Conservation (phyloP, 2,329 filamentous ascomycete genomes). For the Chaetomiaceae sp. region DNA sequence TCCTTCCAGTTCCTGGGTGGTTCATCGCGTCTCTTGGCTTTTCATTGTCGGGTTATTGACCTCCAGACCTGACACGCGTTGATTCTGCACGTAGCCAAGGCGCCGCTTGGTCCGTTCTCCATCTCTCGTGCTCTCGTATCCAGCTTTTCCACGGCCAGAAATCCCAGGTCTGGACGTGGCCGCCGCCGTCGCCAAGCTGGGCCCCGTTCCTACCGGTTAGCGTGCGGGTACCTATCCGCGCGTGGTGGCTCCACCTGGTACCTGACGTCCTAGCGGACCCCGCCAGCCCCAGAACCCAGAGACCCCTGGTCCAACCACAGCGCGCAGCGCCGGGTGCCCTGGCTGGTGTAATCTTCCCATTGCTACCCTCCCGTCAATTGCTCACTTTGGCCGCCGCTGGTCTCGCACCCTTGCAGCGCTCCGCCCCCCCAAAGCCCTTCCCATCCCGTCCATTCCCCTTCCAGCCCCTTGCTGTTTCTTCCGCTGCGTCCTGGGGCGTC, state of each 20-base stretch:
- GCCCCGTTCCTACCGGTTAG: conserved; percentile 12
- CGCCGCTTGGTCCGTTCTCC: no score
- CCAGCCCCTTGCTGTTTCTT: conserved; percentile 20
- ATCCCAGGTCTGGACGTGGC: neutral
- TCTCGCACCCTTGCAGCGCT: conserved; percentile 23
- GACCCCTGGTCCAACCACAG: conserved; percentile 10
- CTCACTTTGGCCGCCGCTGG: conserved; percentile 6
- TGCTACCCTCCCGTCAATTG: conserved; percentile 18
- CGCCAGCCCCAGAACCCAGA: neutral
- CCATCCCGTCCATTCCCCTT: conserved; percentile 14
- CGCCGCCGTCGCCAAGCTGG: neutral
- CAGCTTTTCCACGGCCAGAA: neutral
- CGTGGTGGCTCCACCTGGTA: neutral
- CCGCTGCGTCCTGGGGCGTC: conserved; percentile 6
- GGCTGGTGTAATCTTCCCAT: conserved; percentile 22
- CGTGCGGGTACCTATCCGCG: neutral
- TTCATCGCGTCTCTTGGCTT: no score
- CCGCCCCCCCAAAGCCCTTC: conserved; percentile 23
- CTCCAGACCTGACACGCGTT: no score
- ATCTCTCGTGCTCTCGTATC: neutral
- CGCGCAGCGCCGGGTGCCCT: conserved; percentile 14
- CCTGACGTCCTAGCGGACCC: conserved; percentile 1
- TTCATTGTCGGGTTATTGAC: no score
- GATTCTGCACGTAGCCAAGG: no score
- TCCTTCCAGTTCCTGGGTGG: no score